Conservation (phyloP, 1,139 yeast species). For the Torulaspora globosa region DNA sequence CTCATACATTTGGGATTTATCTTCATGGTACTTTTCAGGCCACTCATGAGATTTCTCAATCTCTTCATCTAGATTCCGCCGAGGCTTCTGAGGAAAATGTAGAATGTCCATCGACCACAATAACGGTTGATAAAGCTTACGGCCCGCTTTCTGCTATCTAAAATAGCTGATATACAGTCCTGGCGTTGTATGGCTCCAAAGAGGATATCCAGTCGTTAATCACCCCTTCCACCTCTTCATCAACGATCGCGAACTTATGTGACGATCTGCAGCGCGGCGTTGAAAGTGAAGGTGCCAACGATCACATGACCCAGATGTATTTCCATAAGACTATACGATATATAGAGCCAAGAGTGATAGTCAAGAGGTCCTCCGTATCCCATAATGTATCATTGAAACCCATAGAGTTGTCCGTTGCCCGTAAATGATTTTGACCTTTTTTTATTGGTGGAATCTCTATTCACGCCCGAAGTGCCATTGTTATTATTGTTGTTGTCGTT, state of each 20-base stretch:
- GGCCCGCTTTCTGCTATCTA: not conserved
- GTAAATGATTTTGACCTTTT: constrained; percentile 16
- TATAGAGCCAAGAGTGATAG: not conserved
- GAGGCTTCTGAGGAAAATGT: constrained; percentile 2
- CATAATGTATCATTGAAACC: constrained; percentile 10
- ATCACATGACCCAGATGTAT: constrained; percentile 2
- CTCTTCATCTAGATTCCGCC: constrained; percentile 5
- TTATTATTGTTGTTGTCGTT: not conserved
- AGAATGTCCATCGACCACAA: not conserved
- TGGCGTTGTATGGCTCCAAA: not conserved
- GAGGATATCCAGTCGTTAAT: no score
- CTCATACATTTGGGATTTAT: not conserved
- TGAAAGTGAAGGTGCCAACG: not conserved
- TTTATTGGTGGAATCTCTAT: constrained; percentile 2
- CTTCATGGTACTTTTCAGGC: not conserved
- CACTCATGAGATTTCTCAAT: not conserved
- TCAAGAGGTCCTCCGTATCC: not conserved
- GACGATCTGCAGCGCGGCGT: not conserved
- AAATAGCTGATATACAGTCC: not conserved
- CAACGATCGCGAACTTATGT: not conserved
- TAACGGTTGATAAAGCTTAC: not conserved
- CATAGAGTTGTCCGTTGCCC: constrained; percentile 12
- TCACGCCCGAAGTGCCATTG: constrained; percentile 3
- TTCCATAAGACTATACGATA: not conserved
- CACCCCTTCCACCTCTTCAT: not conserved